Percentiles rank a stretch among this genome's conserved stretches.
These are phyloP conservation scores for Cyclotella baltica DNA, from an alignment of 108 stramenopile genomes.

Conservation along the genomic window DNA sequence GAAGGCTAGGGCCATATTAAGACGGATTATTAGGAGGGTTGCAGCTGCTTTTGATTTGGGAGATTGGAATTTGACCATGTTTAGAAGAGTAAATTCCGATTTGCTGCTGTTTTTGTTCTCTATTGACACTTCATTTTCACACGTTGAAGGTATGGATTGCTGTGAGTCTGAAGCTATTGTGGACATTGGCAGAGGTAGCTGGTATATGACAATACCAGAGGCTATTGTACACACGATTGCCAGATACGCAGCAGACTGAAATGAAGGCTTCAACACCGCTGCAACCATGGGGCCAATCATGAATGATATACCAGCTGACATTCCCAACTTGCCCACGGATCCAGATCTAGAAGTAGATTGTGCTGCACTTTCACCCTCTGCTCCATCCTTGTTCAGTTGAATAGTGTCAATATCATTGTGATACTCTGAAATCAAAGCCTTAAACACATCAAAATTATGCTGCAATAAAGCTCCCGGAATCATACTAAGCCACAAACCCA, in stretches of 20 bases:
- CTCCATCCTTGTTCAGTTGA: conserved; percentile 14
- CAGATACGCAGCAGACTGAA: conserved; percentile 58
- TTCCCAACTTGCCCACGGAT: conserved; percentile 79
- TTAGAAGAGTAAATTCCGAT: conserved; percentile 34
- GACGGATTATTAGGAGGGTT: conserved; percentile 60
- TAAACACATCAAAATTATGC: conserved; percentile 81
- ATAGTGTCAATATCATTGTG: conserved; percentile 59
- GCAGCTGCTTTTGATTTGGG: conserved; percentile 72
- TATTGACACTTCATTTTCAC: background rate
- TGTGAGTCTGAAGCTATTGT: conserved; percentile 16
- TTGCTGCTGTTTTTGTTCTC: conserved; percentile 9
- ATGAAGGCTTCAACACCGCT: conserved; percentile 51
- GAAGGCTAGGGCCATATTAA: conserved; percentile 80
- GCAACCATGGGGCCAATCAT: conserved; percentile 80
- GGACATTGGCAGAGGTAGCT: conserved; percentile 51
- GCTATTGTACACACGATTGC: conserved; percentile 56
- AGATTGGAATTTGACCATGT: conserved; percentile 34
- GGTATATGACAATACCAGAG: conserved; percentile 44
- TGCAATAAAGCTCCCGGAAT: conserved; percentile 79
- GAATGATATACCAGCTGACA: conserved; percentile 83
- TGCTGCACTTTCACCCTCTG: background rate
- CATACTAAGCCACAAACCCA: conserved; percentile 73
- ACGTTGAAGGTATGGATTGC: background rate
- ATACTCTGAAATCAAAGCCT: conserved; percentile 76
- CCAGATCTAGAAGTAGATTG: conserved; percentile 52